Percentiles rank a stretch among this genome's conserved stretches.
Conservation (phyloP, 345 rosid species). For the Euphorbia peplus region DNA sequence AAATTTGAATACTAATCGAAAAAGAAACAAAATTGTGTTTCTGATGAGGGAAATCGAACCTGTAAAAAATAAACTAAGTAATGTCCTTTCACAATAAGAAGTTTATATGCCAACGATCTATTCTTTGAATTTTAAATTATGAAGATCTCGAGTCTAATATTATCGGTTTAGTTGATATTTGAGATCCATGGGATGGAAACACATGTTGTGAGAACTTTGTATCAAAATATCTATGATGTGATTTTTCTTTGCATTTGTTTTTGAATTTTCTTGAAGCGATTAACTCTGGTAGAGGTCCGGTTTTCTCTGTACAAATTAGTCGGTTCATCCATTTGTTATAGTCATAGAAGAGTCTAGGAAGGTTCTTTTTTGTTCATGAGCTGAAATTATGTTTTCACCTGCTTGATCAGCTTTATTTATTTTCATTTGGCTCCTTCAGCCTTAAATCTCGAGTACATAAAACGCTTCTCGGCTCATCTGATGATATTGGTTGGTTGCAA, state of each 20-base stretch:
- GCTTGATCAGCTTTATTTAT: neutral
- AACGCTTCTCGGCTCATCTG: slow-evolving; percentile 58
- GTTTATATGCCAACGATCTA: neutral
- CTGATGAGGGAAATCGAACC: neutral
- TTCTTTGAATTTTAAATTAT: neutral
- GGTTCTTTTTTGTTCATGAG: neutral
- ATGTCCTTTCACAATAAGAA: neutral
- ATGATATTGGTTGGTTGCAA: slow-evolving; percentile 77
- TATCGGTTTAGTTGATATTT: neutral
- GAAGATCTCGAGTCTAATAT: neutral
- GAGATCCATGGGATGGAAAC: neutral
- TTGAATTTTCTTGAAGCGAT: neutral
- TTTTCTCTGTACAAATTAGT: neutral
- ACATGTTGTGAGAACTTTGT: neutral
- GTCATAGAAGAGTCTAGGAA: slow-evolving; percentile 5
- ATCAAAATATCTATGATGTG: neutral
- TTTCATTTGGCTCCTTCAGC: slow-evolving; percentile 33
- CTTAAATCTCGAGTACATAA: slow-evolving; percentile 46
- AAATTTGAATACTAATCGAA: neutral
- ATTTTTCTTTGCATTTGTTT: neutral
- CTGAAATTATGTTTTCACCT: slow-evolving; percentile 3
- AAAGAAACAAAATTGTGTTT: neutral
- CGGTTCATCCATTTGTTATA: too few species aligned
- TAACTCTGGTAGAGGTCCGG: neutral
- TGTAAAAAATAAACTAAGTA: neutral